Evolutionary conservation across 768 basidiomycete genomes (phyloP), one percentile per base, ranked within the genome.

Genomic region (Rhizopogon roseolus): DNA sequence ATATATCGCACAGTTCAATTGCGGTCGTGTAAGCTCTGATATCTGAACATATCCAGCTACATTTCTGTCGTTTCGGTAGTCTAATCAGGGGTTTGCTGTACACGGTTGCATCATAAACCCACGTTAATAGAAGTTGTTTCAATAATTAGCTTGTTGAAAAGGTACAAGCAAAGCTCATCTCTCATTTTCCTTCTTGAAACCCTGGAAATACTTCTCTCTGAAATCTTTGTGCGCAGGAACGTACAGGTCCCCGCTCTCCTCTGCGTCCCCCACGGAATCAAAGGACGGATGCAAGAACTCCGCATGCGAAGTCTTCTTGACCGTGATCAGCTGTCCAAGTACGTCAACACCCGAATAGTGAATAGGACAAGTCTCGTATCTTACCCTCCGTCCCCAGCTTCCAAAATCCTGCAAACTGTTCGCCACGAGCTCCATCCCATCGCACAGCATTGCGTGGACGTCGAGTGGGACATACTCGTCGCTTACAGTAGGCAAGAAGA

Each of bases 381-480:
- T 69, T 63, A 93, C 94, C 66, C 96, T 71, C 60, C 96, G 76
- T 1, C 93, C 94, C 96, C 96, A 99, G 25, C 86, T 89, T 13
- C 94, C 94, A 64, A 98, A 99, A 61, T 88, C 85, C 69, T 99
- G 94, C 57, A 93, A 69, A 36, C 92, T 94, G 65, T 96, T 95
- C 0, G 88, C 86, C 41, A 94, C 76, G 17, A 98, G 70, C 60
- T 84, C 84, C 89, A 98, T 94, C 1, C 94, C 95, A 22, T 85
- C 84, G 60, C 88, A 90, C 4, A 93, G 76, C 68, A 92, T 80
- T 1, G 76, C 70, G 29, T 88, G 78, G 8, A 98, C 74, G 63
- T 99, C 97, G 1, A 97, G 73, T 59, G 90, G 89, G 56, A 88
- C 81, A 64, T 95, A 98, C 40, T 94, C 88, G 44, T 96, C 94